Base-by-base conservation (phyloP, 2,329 filamentous ascomycete species). In the Sporothrix pseudoabietina region DNA sequence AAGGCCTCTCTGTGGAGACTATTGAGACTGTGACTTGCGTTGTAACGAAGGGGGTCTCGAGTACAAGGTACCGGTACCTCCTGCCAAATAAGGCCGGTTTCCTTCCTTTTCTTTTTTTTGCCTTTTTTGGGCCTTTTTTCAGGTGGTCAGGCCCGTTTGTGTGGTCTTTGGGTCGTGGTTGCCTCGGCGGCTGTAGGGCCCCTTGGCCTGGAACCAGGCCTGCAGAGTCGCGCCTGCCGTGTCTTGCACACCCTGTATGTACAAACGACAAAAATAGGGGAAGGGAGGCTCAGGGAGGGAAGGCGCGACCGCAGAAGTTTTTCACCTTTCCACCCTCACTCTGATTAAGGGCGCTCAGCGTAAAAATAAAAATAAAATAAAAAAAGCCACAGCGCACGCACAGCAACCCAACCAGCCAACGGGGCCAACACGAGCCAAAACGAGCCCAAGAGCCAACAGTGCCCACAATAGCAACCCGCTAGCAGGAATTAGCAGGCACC, bases 401-500 rank as follows among this genome's bases (percentile, higher is more conserved):
- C 39, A 66, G 61, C 61, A 66, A 30, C 59, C 59, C 30, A 59
- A 59, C 32, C 4, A 47, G 9, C 52, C 52, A 22, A 26, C 52
- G 26, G n/a, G 47, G 6, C 47, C 47, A 52, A 52, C 4, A 52
- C 16, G 47, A 52, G n/a, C 16, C 26, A 26, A 26, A 26, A 2
- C 26, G 26, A 26, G 26, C 26, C 26, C 26, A 26, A 26, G 52
- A 55, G n/a, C 52, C 52, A 26, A 30, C 22, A 52, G 39, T 30
- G 7, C 61, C 61, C 61, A 47, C 61, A 65, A 3, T 9, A 65
- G 61, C 61, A 66, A 30, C 39, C 61, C 61, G 61, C 61, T 66
- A 47, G 61, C 61, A 66, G 61, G 61, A 63, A 39, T 63, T 63
- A 63, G 69, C 71, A 22, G 72, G 69, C 63, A 73, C 72, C 39